Base-by-base conservation (phyloP, 2,329 filamentous ascomycete species). In the Fusarium verticillioides region DNA sequence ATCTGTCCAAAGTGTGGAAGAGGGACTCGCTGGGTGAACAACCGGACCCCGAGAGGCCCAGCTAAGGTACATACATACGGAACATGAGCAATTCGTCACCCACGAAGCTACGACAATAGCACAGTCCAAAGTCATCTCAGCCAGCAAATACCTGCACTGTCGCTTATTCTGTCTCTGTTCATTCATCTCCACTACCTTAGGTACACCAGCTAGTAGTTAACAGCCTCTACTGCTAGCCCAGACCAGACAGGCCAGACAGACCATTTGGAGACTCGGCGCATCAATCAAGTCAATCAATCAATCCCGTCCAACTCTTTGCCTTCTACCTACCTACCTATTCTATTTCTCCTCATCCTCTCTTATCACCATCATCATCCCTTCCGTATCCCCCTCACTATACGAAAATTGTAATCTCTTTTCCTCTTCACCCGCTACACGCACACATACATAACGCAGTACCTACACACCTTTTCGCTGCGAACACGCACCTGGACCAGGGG, bases 401-500 rank as follows among this genome's bases (percentile, higher is more conserved):
- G 63, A 74, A 72, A 70, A 72, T 74, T 70, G 44, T 64, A 46
- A 57, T 62, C 58, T 67, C 40, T 40, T 37, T 30, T 32, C 60
- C 23, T n/a, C 47, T 40, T 32, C 23, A 39, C 50, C 39, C 49
- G n/a, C 54, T 18, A n/a, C 26, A 56, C 60, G 40, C 57, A 37
- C 54, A 42, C 54, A 37, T 50, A 50, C 50, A 37, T 37, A 53
- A 37, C 32, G 32, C 30, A 36, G n/a, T 39, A 53, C 26, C 44
- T 30, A 47, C 50, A 56, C 60, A 58, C 66, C 30, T 57, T 69
- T 69, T 56, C 23, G 30, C 50, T 58, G 42, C 59, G 63, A 72
- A 72, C 50, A 74, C 62, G 54, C 60, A 75, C 63, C 60, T 63
- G 26, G 63, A 72, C 72, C 63, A 74, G 71, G 71, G 71, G 68